These are phyloP conservation scores for Suillus weaverae DNA, from an alignment of 768 basidiomycete species.

Conservation along the genomic window DNA sequence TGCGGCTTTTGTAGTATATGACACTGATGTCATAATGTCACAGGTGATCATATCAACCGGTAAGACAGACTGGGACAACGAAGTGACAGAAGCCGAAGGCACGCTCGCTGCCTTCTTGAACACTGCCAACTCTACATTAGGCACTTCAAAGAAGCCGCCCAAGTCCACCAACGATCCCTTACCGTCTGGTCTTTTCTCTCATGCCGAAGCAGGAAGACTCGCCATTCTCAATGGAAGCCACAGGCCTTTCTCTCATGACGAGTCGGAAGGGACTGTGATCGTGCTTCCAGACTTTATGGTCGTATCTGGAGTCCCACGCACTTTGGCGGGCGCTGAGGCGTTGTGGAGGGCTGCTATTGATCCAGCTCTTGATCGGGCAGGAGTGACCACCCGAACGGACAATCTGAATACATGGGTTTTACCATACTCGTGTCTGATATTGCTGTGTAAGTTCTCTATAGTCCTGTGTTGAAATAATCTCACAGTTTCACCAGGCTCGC, in stretches of 20 bases:
- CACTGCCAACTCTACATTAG: constrained; percentile 14
- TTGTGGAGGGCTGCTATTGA: constrained; percentile 68
- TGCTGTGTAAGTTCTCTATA: constrained; percentile 69
- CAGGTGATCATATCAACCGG: constrained; percentile 90
- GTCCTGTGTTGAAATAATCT: constrained; percentile 4
- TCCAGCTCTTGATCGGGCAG: constrained; percentile 53
- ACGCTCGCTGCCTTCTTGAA: constrained; percentile 67
- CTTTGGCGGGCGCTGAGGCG: constrained; percentile 62
- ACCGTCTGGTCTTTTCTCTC: constrained; percentile 56
- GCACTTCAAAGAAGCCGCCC: constrained; percentile 10
- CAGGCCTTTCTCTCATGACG: constrained; percentile 56
- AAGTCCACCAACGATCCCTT: constrained; percentile 13
- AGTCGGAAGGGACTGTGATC: constrained; percentile 73
- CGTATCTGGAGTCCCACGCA: constrained; percentile 68
- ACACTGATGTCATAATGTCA: constrained; percentile 6
- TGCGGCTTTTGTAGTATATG: neutral
- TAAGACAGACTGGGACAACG: constrained; percentile 82
- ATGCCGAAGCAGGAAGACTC: constrained; percentile 53
- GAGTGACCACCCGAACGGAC: constrained; percentile 42
- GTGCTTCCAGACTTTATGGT: constrained; percentile 93
- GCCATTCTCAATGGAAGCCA: constrained; percentile 87
- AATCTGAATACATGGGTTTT: constrained; percentile 71
- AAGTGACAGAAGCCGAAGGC: constrained; percentile 69
- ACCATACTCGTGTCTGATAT: constrained; percentile 87
- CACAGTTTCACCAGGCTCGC: constrained; percentile 63